These are phyloP conservation scores for Sideroxylon spinosum DNA, from an alignment of 179 eudicot species.

Conservation along the genomic window DNA sequence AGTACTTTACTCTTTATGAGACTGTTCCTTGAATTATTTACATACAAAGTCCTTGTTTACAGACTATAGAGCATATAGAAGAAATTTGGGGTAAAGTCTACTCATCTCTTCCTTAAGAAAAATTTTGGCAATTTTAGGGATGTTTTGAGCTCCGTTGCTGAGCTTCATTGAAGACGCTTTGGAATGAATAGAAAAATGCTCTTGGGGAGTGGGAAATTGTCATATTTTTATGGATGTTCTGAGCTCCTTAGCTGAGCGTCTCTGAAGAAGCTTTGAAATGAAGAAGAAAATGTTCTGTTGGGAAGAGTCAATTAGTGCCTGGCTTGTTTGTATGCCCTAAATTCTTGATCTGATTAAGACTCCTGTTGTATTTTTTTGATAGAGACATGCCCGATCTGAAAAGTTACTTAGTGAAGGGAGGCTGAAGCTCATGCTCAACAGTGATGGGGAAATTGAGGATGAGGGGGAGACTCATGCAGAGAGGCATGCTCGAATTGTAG, in stretches of 20 bases:
- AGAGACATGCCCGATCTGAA: slow-evolving; percentile 86
- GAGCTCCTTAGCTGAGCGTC: not conserved
- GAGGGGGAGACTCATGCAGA: slow-evolving; percentile 79
- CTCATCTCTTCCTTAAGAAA: not conserved
- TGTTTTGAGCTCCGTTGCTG: not conserved
- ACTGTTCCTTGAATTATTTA: not conserved
- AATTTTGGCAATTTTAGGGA: not conserved
- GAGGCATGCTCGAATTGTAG: slow-evolving; percentile 60
- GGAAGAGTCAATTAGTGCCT: not conserved
- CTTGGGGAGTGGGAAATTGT: not conserved
- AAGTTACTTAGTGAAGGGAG: slow-evolving; percentile 69
- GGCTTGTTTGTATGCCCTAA: not conserved
- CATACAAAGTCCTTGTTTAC: not conserved
- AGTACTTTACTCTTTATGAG: not conserved
- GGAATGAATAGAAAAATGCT: slow-evolving; percentile 5
- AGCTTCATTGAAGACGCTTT: not conserved
- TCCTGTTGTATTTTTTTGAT: slow-evolving; percentile 4
- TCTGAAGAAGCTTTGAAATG: not conserved
- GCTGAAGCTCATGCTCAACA: slow-evolving; percentile 76
- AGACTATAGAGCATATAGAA: not conserved
- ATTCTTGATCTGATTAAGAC: not conserved
- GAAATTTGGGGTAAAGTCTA: not conserved
- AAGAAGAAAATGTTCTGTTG: slow-evolving; percentile 6
- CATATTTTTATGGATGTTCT: not conserved
- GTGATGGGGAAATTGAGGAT: slow-evolving; percentile 61